A percentile compares a stretch with the other conserved stretches of the same genome.
phyloP scores from a whole-genome alignment of 192 early-diverging fungal genomes.

The Podila clonocystis region DNA sequence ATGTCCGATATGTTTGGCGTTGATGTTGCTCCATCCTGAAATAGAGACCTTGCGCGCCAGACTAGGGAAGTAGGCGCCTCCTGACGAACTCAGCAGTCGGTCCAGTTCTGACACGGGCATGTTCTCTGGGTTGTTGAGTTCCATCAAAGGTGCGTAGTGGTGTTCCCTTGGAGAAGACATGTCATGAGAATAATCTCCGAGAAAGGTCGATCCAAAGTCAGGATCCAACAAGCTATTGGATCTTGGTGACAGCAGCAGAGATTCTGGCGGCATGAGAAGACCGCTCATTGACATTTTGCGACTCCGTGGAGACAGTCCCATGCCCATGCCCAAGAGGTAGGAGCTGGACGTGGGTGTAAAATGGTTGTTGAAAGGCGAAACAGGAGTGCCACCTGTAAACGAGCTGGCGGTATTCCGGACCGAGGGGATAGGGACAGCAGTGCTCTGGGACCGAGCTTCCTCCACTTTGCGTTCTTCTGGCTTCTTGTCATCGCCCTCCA shows the following conservation, averaged over 20 bases:
- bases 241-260: constrained; percentile 35
- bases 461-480: background rate
- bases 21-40: constrained; percentile 45
- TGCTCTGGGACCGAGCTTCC: constrained; percentile 23
- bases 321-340: constrained; percentile 30
- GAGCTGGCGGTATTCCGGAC: constrained; percentile 21
- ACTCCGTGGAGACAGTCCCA: constrained; percentile 41
- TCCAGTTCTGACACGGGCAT: constrained; percentile 73
- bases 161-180: constrained; percentile 37
- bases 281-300: constrained; percentile 52
- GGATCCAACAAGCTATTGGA: constrained; percentile 46
- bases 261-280: constrained; percentile 39
- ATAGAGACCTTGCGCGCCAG: constrained; percentile 49
- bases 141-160: constrained; percentile 55
- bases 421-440: constrained; percentile 43
- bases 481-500: constrained; percentile 33
- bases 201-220: constrained; percentile 24
- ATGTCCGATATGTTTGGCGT: constrained; percentile 38
- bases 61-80: constrained; percentile 40
- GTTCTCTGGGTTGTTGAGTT: constrained; percentile 68
- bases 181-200: constrained; percentile 34
- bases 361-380: constrained; percentile 34
- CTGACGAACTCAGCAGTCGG: constrained; percentile 59
- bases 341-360: constrained; percentile 41
- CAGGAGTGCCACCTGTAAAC: constrained; percentile 30